A percentile compares a stretch with the other conserved stretches of the same genome.
phyloP scores from a whole-genome alignment of 805 yeast genomes.

The Ogataea pilisensis region DNA sequence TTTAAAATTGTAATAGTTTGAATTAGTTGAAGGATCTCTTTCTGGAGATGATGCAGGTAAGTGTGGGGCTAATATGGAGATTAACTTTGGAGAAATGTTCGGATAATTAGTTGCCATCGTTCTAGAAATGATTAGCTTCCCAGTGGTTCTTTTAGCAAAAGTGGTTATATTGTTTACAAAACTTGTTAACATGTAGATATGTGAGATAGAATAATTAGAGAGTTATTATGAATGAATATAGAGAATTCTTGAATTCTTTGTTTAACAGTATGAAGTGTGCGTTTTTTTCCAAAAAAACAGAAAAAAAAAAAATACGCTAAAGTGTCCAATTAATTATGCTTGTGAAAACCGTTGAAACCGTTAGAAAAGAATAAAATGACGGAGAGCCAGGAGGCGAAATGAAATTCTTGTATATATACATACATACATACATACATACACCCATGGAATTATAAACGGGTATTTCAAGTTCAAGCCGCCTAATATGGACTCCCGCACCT shows the following conservation, averaged over 20 bases:
- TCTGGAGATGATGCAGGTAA: slow-evolving; percentile 46
- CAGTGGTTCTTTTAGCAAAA: neutral
- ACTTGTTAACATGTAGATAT: neutral
- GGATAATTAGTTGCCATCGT: slow-evolving; percentile 21
- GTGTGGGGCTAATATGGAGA: slow-evolving; percentile 25
- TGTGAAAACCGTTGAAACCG: no score
- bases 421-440: no score
- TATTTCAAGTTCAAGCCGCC: no score
- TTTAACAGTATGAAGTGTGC: no score
- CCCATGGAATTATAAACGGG: no score
- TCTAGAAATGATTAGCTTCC: neutral
- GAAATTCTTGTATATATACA: no score
- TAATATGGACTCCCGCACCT: no score
- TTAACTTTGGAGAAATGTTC: slow-evolving; percentile 23
- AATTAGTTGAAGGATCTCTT: slow-evolving; percentile 71
- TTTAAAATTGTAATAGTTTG: slow-evolving; percentile 57
- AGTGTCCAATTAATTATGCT: no score
- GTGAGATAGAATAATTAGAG: neutral
- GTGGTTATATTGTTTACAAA: neutral
- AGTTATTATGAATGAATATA: neutral
- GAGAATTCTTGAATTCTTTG: neutral
- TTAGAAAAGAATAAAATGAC: no score
- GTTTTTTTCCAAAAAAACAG: no score
- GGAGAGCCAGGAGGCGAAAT: no score
- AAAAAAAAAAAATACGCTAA: no score